phyloP scores from a whole-genome alignment of 805 yeast genomes.

The Saccharomycopsis sp. region DNA sequence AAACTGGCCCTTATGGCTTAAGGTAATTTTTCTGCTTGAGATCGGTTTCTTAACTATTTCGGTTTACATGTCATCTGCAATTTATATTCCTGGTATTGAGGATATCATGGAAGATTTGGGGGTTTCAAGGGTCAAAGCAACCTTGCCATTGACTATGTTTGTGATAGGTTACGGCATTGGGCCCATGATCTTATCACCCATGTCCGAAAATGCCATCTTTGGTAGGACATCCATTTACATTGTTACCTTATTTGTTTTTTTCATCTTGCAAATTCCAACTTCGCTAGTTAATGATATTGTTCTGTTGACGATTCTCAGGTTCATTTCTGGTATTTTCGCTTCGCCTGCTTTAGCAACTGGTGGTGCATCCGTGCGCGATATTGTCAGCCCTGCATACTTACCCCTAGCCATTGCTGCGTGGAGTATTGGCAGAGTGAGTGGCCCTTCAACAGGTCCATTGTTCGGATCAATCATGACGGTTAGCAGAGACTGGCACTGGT shows the following conservation, averaged over 20 bases:
- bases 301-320: conserved; percentile 42
- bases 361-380: conserved; percentile 50
- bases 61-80: conserved; percentile 51
- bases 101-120: conserved; percentile 39
- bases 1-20: conserved; percentile 45
- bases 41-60: conserved; percentile 41
- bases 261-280: conserved; percentile 48
- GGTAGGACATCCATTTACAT: conserved; percentile 50
- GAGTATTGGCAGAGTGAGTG: conserved; percentile 48
- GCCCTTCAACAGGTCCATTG: conserved; percentile 51
- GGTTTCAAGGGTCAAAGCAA: conserved; percentile 37
- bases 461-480: conserved; percentile 45
- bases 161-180: conserved; percentile 58
- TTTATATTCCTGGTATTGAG: conserved; percentile 45
- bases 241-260: conserved; percentile 39
- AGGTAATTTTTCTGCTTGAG: conserved; percentile 32
- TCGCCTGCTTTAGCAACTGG: conserved; percentile 54
- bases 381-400: conserved; percentile 34
- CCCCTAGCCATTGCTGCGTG: conserved; percentile 45
- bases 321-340: conserved; percentile 49
- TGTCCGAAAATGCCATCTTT: conserved; percentile 46
- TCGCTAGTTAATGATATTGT: conserved; percentile 46
- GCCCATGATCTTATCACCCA: conserved; percentile 51
- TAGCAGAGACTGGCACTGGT: conserved; percentile 46
- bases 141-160: conserved; percentile 46